A percentile compares a stretch with the other conserved stretches of the same genome.
Conservation (phyloP, 179 eudicot species). For the Gypsophila paniculata region DNA sequence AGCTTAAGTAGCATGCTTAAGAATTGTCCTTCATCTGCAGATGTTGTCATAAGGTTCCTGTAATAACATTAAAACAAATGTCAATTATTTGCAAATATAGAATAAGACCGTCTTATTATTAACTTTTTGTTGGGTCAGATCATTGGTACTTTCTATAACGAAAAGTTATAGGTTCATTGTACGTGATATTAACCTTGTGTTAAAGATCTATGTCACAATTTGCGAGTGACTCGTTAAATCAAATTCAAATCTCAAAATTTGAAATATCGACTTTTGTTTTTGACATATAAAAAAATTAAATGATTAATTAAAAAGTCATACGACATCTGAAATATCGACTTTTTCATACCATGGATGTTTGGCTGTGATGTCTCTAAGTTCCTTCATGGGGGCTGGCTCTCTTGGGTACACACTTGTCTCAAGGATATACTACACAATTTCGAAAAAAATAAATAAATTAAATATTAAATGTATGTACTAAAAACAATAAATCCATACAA, state of each 20-base stretch:
- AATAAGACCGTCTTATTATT: no score
- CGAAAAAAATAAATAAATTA: no score
- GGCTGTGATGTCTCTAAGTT: constrained; percentile 77
- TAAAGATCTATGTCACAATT: no score
- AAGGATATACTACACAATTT: constrained; percentile 54
- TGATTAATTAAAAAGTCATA: no score
- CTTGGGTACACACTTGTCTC: constrained; percentile 91
- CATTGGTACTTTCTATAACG: no score
- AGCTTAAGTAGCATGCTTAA: constrained; percentile 68
- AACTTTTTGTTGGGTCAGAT: no score
- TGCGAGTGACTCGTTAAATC: not conserved
- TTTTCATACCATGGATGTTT: constrained; percentile 69
- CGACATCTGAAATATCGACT: no score
- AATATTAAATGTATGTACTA: no score
- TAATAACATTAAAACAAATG: not conserved
- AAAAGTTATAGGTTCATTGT: no score
- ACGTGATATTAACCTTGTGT: no score
- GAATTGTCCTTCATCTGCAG: constrained; percentile 90
- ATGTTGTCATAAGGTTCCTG: constrained; percentile 78
- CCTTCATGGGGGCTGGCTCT: constrained; percentile 85
- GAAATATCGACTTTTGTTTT: not conserved
- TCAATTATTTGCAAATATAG: not conserved
- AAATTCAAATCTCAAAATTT: not conserved
- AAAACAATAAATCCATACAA: no score
- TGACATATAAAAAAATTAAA: not conserved